Evolutionary conservation across 139 green algal genomes (phyloP), one percentile per base, ranked within the genome.

Genomic region (Microglena sp.): DNA sequence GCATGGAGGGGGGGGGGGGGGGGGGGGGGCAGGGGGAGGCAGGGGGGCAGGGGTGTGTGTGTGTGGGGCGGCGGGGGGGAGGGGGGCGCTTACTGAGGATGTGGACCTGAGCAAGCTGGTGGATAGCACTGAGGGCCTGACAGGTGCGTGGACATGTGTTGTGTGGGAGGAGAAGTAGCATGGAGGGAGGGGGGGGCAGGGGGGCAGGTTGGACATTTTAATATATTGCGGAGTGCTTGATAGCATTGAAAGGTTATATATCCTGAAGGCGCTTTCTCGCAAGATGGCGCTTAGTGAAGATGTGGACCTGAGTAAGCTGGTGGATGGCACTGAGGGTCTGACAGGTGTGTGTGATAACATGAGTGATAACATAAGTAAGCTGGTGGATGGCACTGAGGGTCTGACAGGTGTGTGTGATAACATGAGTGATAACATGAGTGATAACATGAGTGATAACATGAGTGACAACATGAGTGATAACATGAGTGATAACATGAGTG

Each of bases 321-420:
- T 99, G 63, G 94, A 99, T 69, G 94, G 94, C 7, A 89, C 98
- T 46, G 87, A 96, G 72, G 84, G 83, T 18, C 78, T 98, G 34
- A 55, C 60, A 27, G 91, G 87, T 2, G 94, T 99, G 46, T 81
- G 76, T 28, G 91, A n/a, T n/a, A n/a, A n/a, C n/a, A n/a, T n/a
- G n/a, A n/a, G n/a, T n/a, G n/a, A n/a, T n/a, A n/a, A n/a, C n/a
- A n/a, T n/a, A n/a, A n/a, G n/a, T n/a, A n/a, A n/a, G n/a, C n/a
- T n/a, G 94, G 94, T 30, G 96, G 94, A 26, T 66, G 30, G 8
- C 60, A 60, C 1, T 60, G 60, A 29, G 68, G 93, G 26, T 90
- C 93, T 18, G 91, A 90, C 32, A 60, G 82, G n/a, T 75, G n/a
- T n/a, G n/a, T n/a, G n/a, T n/a, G n/a, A n/a, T n/a, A n/a, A n/a